These are phyloP conservation scores for Leptosphaerulina australis DNA, from an alignment of 2,329 filamentous ascomycete genomes.

Conservation along the genomic window DNA sequence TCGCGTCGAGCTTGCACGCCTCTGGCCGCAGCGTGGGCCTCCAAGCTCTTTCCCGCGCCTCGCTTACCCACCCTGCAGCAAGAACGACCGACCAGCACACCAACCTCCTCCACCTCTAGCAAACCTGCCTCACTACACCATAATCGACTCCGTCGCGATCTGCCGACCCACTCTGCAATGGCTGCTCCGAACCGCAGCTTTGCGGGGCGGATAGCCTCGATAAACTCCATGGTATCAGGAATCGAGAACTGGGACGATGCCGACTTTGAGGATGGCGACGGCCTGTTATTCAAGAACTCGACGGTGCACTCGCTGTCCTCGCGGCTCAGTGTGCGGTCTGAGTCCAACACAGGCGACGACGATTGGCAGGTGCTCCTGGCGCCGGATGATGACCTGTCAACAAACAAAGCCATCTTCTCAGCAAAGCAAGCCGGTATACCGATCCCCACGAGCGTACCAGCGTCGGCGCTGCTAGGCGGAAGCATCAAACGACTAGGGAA, in stretches of 20 bases:
- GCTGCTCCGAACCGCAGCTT: slow-evolving; percentile 46
- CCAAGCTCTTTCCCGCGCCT: slow-evolving; percentile 9
- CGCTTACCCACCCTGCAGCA: slow-evolving; percentile 22
- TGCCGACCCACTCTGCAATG: slow-evolving; percentile 36
- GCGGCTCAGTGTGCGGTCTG: slow-evolving; percentile 81
- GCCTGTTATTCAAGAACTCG: slow-evolving; percentile 76
- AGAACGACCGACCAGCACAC: slow-evolving; percentile 21
- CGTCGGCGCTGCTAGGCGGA: slow-evolving; percentile 87
- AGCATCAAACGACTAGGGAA: slow-evolving; percentile 87
- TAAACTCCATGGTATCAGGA: slow-evolving; percentile 60
- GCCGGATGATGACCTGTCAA: slow-evolving; percentile 83
- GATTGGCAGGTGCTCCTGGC: slow-evolving; percentile 87
- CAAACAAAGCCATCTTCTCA: slow-evolving; percentile 76
- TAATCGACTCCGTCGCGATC: slow-evolving; percentile 21
- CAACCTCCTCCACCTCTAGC: slow-evolving; percentile 19
- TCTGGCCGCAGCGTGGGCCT: slow-evolving; percentile 15
- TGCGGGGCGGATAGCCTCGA: slow-evolving; percentile 51
- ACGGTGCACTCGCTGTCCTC: slow-evolving; percentile 78
- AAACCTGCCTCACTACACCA: slow-evolving; percentile 20
- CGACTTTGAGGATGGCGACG: slow-evolving; percentile 53
- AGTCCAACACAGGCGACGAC: slow-evolving; percentile 76
- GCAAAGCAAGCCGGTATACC: slow-evolving; percentile 90
- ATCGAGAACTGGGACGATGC: slow-evolving; percentile 71
- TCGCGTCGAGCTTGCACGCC: not conserved
- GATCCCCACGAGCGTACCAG: slow-evolving; percentile 82